phyloP scores from a whole-genome alignment of 768 basidiomycete genomes.

The Leucocoprinus sp. region DNA sequence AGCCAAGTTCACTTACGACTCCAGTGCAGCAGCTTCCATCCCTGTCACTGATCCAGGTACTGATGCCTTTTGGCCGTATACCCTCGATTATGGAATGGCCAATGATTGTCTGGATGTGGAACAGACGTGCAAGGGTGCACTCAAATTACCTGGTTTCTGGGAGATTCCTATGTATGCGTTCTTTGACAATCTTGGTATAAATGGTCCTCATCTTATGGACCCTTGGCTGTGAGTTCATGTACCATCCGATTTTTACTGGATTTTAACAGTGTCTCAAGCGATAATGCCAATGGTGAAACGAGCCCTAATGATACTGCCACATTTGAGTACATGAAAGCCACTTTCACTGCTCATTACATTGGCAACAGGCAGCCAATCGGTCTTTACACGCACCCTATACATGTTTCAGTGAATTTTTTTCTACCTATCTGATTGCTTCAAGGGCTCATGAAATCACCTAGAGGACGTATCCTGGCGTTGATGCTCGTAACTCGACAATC shows the following conservation, averaged over 20 bases:
- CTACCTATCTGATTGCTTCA: neutral
- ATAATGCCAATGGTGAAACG: slow-evolving; percentile 43
- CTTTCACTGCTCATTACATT: slow-evolving; percentile 69
- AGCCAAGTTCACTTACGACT: slow-evolving; percentile 67
- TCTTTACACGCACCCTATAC: slow-evolving; percentile 76
- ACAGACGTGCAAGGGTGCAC: slow-evolving; percentile 58
- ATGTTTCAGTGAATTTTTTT: slow-evolving; percentile 43
- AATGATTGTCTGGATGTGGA: slow-evolving; percentile 60
- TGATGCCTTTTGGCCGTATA: slow-evolving; percentile 81
- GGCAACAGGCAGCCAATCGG: slow-evolving; percentile 74
- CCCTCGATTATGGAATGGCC: slow-evolving; percentile 70
- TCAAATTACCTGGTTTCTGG: slow-evolving; percentile 72
- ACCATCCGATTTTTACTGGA: neutral
- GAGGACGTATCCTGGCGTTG: slow-evolving; percentile 55
- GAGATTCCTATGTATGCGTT: slow-evolving; percentile 79
- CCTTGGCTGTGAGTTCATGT: slow-evolving; percentile 58
- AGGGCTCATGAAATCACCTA: slow-evolving; percentile 12
- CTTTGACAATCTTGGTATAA: slow-evolving; percentile 51
- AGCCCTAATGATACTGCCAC: slow-evolving; percentile 53
- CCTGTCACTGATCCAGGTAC: slow-evolving; percentile 60
- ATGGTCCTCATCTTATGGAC: slow-evolving; percentile 69
- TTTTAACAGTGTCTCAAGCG: slow-evolving; percentile 24
- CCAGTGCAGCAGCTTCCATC: slow-evolving; percentile 47
- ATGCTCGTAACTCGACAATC: slow-evolving; percentile 44
- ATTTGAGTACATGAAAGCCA: slow-evolving; percentile 62